phyloP scores from a whole-genome alignment of 495 filamentous ascomycete genomes.

The Trichoderma reesei region DNA sequence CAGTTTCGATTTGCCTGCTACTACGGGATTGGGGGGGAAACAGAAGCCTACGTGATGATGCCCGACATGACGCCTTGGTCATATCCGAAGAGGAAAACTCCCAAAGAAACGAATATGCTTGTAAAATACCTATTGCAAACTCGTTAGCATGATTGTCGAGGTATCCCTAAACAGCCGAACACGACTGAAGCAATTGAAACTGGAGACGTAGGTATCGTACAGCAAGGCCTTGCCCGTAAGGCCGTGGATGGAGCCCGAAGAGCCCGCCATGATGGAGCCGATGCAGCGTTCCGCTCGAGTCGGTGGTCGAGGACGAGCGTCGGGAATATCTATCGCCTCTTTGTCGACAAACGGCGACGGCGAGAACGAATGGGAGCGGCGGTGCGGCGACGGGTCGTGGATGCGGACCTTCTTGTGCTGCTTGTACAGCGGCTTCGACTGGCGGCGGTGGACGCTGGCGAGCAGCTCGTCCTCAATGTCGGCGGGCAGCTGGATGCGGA shows the following conservation, averaged over 20 bases:
- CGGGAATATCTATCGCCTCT: constrained; percentile 75
- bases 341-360: constrained; percentile 48
- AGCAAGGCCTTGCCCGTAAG: constrained; percentile 91
- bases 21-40: constrained; percentile 12
- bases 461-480: constrained; percentile 51
- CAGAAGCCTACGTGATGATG: constrained; percentile 76
- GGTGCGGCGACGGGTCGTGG: constrained; percentile 20
- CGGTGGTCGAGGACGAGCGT: constrained; percentile 50
- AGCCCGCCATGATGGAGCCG: constrained; percentile 75
- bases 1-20: constrained; percentile 7
- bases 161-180: background rate
- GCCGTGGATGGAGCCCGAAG: constrained; percentile 67
- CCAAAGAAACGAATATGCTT: constrained; percentile 93
- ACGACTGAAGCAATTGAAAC: no score
- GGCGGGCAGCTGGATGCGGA: constrained; percentile 52
- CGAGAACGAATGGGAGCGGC: constrained; percentile 18
- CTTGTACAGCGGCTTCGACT: constrained; percentile 14
- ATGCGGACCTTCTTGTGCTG: constrained; percentile 38
- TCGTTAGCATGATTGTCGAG: background rate
- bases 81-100: constrained; percentile 97
- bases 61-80: constrained; percentile 99
- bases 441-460: constrained; percentile 32
- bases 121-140: constrained; percentile 71
- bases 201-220: constrained; percentile 37
- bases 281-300: constrained; percentile 56